Evolutionary conservation across 2,329 filamentous ascomycete genomes (phyloP), one percentile per base, ranked within the genome.

Genomic region (Cladosporium colombiae): DNA sequence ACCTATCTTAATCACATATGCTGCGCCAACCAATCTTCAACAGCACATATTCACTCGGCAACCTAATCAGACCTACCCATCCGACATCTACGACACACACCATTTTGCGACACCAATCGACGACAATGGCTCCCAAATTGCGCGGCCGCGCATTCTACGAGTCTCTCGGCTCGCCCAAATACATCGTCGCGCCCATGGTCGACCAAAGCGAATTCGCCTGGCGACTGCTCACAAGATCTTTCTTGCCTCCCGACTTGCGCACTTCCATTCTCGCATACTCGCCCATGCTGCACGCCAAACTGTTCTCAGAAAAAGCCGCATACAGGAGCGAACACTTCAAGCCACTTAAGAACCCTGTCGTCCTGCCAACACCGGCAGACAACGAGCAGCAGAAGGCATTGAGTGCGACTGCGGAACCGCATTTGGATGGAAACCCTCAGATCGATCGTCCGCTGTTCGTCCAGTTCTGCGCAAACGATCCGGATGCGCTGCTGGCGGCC

Each of bases 181-280:
- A 91, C 70, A 87, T 99, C 33, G 85, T 99, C 64, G 95, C 95
- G 37, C 95, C 95, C 40, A 99, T 99, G 95, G 95, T 99, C 25
- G 94, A 99, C 75, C 92, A 97, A 78, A 97, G 93, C 35, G 95
- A 99, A 82, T 97, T 98, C 82, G 95, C 94, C 73, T 99, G 95
- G 95, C 91, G 95, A 72, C 89, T 97, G 85, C 89, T 99, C 70
- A 91, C 91, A n/a, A 89, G 95, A 71, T 97, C 93, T 7, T 98
- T 96, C 79, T 88, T 97, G 72, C 84, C 91, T 1, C 79, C 88
- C 6, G 82, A 87, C 52, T 70, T 73, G 4, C 77, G 78, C 58
- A 83, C 88, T 63, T 85, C 87, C 55, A 81, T 98, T 37, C 86
- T 98, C 53, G 91, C 92, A 58, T 99, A 99, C 77, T 92, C 93